Percentiles rank a stretch among this genome's conserved stretches.
Evolutionary conservation across 2,329 filamentous ascomycete genomes (phyloP).

Genomic region (Juglanconis oblonga): DNA sequence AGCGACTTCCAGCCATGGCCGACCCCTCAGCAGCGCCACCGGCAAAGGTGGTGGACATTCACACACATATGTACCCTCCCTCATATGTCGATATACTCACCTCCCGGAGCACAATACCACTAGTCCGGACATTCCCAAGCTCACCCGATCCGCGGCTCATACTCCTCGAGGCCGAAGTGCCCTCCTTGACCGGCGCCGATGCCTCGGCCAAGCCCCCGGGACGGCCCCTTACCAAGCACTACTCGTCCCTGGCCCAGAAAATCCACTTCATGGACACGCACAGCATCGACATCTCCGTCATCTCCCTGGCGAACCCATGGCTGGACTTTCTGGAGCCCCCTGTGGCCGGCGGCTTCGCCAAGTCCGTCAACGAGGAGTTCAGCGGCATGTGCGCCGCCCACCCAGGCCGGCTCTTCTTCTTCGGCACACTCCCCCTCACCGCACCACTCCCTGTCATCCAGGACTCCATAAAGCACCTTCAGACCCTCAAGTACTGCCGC

Average conservation of each 20-base stretch:
- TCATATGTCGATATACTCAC: constrained; percentile 60
- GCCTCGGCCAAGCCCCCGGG: constrained; percentile 61
- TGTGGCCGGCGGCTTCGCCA: constrained; percentile 62
- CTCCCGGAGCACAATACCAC: constrained; percentile 61
- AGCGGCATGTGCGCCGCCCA: constrained; percentile 65
- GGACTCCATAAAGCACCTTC: constrained; percentile 62
- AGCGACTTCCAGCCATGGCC: neutral
- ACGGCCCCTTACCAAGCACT: constrained; percentile 78
- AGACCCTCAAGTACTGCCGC: constrained; percentile 63
- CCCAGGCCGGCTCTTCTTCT: constrained; percentile 72
- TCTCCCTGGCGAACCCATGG: constrained; percentile 92
- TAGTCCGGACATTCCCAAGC: constrained; percentile 64
- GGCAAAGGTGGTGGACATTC: constrained; percentile 58
- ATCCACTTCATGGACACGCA: constrained; percentile 86
- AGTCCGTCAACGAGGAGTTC: constrained; percentile 74
- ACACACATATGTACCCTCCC: constrained; percentile 69
- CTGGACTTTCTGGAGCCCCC: constrained; percentile 71
- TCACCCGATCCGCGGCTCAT: constrained; percentile 54
- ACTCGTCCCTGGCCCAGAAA: constrained; percentile 76
- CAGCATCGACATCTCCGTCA: constrained; percentile 75
- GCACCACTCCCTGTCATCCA: constrained; percentile 61
- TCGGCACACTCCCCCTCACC: constrained; percentile 76
- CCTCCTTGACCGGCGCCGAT: constrained; percentile 36
- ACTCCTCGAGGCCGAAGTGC: constrained; percentile 44
- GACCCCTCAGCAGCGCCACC: neutral